phyloP scores from a whole-genome alignment of 192 early-diverging fungal genomes.

The Coemansia sp. region DNA sequence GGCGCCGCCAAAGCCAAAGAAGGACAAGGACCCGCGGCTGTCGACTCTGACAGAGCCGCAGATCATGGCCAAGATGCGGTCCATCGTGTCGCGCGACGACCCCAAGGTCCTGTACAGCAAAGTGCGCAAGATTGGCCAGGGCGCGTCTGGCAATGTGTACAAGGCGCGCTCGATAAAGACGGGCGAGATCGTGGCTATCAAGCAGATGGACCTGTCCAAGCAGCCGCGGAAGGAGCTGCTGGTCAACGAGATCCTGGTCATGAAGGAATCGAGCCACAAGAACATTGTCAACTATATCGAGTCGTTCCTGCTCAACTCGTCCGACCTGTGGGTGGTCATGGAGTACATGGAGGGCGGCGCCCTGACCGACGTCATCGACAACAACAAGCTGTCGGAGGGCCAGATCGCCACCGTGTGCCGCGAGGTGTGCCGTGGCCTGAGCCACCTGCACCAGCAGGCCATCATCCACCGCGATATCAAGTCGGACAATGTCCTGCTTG shows the following conservation, averaged over 20 bases:
- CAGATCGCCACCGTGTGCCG: constrained; percentile 93
- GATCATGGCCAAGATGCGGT: constrained; percentile 88
- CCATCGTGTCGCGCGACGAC: constrained; percentile 86
- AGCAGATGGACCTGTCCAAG: constrained; percentile 83
- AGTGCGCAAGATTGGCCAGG: constrained; percentile 95
- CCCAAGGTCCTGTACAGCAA: constrained; percentile 88
- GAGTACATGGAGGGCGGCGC: constrained; percentile 99
- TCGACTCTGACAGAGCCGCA: constrained; percentile 88
- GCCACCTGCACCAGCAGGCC: constrained; percentile 71
- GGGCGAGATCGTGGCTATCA: constrained; percentile 81
- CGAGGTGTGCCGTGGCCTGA: constrained; percentile 75
- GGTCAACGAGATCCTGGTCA: constrained; percentile 88
- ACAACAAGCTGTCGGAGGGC: constrained; percentile 84
- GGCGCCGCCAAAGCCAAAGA: constrained; percentile 53
- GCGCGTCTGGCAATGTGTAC: constrained; percentile 97
- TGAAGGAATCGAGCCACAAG: constrained; percentile 87
- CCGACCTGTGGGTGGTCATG: constrained; percentile 96
- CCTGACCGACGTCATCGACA: constrained; percentile 94
- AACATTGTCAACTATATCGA: constrained; percentile 98
- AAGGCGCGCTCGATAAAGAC: constrained; percentile 71
- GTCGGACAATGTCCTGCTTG: constrained; percentile 80
- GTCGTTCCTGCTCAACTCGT: constrained; percentile 74
- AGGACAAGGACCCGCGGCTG: constrained; percentile 74
- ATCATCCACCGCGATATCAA: constrained; percentile 93
- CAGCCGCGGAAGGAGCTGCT: constrained; percentile 89